phyloP scores from a whole-genome alignment of 257 asterid genomes.

The Penstemon eatonii region DNA sequence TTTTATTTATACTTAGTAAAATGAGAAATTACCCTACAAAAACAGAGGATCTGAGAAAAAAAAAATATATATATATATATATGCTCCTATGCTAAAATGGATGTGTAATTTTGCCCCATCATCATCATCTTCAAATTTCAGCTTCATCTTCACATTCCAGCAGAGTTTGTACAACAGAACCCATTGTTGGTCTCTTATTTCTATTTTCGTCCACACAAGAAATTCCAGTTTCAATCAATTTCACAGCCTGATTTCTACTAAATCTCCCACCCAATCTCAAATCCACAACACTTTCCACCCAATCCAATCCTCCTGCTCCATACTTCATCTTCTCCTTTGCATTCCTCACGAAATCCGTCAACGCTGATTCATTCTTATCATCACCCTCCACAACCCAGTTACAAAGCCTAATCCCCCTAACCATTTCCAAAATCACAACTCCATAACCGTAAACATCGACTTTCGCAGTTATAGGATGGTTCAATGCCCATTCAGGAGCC shows the following conservation, averaged over 20 bases:
- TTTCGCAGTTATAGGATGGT: conserved; percentile 51
- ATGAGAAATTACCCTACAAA: too few relatives aligned
- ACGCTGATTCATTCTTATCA: conserved; percentile 32
- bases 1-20: too few relatives aligned
- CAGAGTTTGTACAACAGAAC: conserved; percentile 53
- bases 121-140: neutral
- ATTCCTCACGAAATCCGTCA: conserved; percentile 33
- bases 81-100: too few relatives aligned
- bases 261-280: conserved; percentile 53
- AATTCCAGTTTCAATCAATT: conserved; percentile 45
- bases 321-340: conserved; percentile 27
- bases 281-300: conserved; percentile 63
- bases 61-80: too few relatives aligned
- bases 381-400: conserved; percentile 45
- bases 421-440: conserved; percentile 52
- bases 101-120: too few relatives aligned
- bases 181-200: conserved; percentile 71
- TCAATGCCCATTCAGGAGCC: conserved; percentile 66
- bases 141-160: conserved; percentile 43
- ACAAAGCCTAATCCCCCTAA: conserved; percentile 52
- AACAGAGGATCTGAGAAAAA: too few relatives aligned
- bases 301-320: conserved; percentile 26
- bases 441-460: conserved; percentile 64
- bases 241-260: conserved; percentile 45
- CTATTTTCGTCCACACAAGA: conserved; percentile 64